Percentiles rank a stretch among this genome's conserved stretches.
phyloP scores from a whole-genome alignment of 75 land plant genomes.

The Adiantum capillusveneris region DNA sequence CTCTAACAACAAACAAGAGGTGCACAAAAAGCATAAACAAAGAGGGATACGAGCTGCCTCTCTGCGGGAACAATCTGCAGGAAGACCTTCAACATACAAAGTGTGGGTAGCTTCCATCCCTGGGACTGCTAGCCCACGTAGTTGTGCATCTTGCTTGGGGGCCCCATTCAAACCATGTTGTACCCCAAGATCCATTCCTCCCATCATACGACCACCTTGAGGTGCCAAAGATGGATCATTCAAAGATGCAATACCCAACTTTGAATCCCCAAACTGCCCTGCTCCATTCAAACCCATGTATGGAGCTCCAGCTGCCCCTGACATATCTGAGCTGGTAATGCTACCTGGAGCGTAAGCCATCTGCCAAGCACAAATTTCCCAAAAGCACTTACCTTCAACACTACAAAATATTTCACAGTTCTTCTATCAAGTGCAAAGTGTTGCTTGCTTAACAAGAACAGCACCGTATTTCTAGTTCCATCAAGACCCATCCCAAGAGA shows the following conservation, averaged over 20 bases:
- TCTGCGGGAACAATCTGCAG: slow-evolving; percentile 61
- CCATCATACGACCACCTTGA: slow-evolving; percentile 1
- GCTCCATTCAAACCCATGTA: not conserved
- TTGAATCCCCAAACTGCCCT: not conserved
- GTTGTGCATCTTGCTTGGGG: not conserved
- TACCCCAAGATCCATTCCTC: not conserved
- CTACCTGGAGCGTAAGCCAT: not conserved
- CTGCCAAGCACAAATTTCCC: not conserved
- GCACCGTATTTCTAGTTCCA: not conserved
- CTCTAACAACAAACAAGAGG: not conserved
- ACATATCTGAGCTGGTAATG: not conserved
- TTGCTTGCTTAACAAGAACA: not conserved
- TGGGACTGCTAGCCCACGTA: not conserved
- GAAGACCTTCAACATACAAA: slow-evolving; percentile 73
- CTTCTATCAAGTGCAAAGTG: not conserved
- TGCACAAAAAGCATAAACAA: not conserved
- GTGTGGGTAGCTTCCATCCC: slow-evolving; percentile 33
- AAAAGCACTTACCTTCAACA: too few relatives aligned
- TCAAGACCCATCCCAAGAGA: not conserved
- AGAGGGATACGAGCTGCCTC: slow-evolving; percentile 74
- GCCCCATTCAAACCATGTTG: not conserved
- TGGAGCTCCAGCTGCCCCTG: not conserved
- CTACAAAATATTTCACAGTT: not conserved
- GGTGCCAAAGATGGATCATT: not conserved
- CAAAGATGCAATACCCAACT: not conserved